A percentile compares a stretch with the other conserved stretches of the same genome.
These are phyloP conservation scores for Pisolithus microcarpus DNA, from an alignment of 768 basidiomycete species.

Conservation along the genomic window DNA sequence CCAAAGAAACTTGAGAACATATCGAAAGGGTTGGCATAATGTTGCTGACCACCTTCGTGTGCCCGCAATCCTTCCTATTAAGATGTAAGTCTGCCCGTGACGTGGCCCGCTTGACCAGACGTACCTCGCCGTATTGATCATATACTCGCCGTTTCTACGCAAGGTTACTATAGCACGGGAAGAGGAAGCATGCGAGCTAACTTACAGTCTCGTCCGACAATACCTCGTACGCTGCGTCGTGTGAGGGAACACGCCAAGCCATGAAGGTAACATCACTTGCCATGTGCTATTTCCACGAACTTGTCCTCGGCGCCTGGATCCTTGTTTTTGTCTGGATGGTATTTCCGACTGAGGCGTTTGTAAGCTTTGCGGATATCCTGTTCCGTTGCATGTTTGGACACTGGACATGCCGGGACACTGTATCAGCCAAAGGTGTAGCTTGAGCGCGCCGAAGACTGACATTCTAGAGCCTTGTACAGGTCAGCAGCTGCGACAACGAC, in stretches of 20 bases:
- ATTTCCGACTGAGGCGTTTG: conserved; percentile 81
- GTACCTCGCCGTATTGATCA: conserved; percentile 85
- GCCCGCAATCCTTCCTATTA: conserved; percentile 82
- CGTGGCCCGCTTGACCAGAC: conserved; percentile 3
- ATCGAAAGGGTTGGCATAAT: conserved; percentile 83
- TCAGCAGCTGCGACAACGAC: conserved; percentile 47
- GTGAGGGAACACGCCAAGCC: conserved; percentile 3
- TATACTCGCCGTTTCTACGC: conserved; percentile 86
- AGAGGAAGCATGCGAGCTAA: not conserved
- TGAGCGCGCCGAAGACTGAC: conserved; percentile 46
- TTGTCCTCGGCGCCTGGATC: conserved; percentile 72
- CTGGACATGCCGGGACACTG: conserved; percentile 20
- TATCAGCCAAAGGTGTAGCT: conserved; percentile 15
- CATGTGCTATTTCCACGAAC: conserved; percentile 88
- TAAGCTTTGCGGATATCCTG: conserved; percentile 90
- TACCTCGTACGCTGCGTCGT: conserved; percentile 77
- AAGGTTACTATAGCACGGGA: conserved; percentile 4
- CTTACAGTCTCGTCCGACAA: conserved; percentile 77
- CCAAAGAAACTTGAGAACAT: conserved; percentile 93
- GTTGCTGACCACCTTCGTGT: conserved; percentile 78
- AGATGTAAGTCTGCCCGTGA: conserved; percentile 7
- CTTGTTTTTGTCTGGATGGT: conserved; percentile 94
- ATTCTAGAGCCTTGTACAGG: conserved; percentile 75
- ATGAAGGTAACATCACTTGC: conserved; percentile 37
- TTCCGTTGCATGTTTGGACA: conserved; percentile 75